Percentiles rank a stretch among this genome's conserved stretches.
Evolutionary conservation across 257 asterid species (phyloP).

Genomic region (Jasminum sambac): DNA sequence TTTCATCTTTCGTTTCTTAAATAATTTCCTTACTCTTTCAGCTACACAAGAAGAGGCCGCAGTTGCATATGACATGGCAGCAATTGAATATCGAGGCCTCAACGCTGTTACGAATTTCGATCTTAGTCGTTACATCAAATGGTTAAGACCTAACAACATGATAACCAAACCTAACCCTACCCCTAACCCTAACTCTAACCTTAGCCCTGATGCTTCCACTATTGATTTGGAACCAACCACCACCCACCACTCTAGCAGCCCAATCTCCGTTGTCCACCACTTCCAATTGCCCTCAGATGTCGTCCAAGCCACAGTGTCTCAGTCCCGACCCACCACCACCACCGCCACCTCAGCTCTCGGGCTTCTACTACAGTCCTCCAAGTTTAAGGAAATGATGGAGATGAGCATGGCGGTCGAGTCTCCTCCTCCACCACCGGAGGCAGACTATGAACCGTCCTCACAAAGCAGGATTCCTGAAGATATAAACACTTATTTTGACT

Average conservation of each 20-base stretch:
- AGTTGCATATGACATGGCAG: conserved; percentile 85
- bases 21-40: conserved; percentile 26
- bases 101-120: conserved; percentile 85
- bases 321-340: conserved; percentile 40
- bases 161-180: conserved; percentile 7
- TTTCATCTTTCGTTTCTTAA: not conserved
- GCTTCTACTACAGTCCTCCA: conserved; percentile 69
- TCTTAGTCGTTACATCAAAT: conserved; percentile 80
- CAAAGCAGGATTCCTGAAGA: conserved; percentile 61
- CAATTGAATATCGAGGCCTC: conserved; percentile 79
- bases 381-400: conserved; percentile 86
- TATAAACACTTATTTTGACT: conserved; percentile 45
- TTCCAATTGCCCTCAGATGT: conserved; percentile 21
- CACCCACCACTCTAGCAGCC: conserved; percentile 21
- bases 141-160: conserved; percentile 56
- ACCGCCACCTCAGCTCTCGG: conserved; percentile 74
- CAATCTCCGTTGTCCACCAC: conserved; percentile 27
- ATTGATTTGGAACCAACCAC: conserved; percentile 17
- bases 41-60: conserved; percentile 95
- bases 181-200: not conserved
- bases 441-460: conserved; percentile 27
- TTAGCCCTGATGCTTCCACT: not conserved
- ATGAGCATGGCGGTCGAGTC: conserved; percentile 67
- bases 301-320: conserved; percentile 20
- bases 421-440: conserved; percentile 33